phyloP scores from a whole-genome alignment of 352 stramenopile genomes.

The Phytopythium helicoides region DNA sequence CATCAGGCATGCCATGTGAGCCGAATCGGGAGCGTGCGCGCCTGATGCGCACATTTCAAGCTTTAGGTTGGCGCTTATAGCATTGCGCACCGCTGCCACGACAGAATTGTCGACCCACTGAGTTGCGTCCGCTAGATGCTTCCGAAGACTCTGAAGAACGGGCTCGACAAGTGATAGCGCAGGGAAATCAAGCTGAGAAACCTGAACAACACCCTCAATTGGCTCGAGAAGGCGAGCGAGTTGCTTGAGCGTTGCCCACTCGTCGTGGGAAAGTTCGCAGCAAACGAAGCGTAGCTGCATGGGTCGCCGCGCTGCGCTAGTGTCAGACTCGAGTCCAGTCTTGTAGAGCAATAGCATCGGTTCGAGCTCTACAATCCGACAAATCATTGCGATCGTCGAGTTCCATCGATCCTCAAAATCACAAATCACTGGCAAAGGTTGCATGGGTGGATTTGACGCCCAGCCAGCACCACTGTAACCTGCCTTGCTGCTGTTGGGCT shows the following conservation, averaged over 20 bases:
- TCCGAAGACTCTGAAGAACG: conserved; percentile 66
- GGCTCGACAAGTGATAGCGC: conserved; percentile 68
- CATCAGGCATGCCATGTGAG: conserved; percentile 63
- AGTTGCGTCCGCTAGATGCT: conserved; percentile 60
- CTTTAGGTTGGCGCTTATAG: conserved; percentile 47
- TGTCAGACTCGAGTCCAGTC: conserved; percentile 69
- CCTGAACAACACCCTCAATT: conserved; percentile 63
- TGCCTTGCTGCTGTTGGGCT: conserved; percentile 1
- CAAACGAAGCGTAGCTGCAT: conserved; percentile 82
- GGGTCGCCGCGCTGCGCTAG: conserved; percentile 56
- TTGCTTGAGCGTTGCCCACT: conserved; percentile 72
- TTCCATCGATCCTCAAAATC: conserved; percentile 79
- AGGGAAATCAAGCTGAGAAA: conserved; percentile 63
- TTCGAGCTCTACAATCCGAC: conserved; percentile 75
- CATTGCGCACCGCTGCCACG: conserved; percentile 55
- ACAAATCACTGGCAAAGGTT: conserved; percentile 66
- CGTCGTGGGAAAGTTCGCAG: conserved; percentile 62
- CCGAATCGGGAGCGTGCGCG: conserved; percentile 34
- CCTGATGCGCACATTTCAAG: conserved; percentile 54
- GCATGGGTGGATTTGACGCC: conserved; percentile 14
- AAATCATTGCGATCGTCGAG: conserved; percentile 78
- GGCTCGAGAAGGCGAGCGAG: conserved; percentile 60
- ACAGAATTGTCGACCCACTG: conserved; percentile 64
- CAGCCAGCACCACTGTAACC: no score
- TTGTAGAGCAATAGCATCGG: conserved; percentile 73